Conservation (phyloP, 1,139 yeast species). For the Scheffersomyces insectosa region DNA sequence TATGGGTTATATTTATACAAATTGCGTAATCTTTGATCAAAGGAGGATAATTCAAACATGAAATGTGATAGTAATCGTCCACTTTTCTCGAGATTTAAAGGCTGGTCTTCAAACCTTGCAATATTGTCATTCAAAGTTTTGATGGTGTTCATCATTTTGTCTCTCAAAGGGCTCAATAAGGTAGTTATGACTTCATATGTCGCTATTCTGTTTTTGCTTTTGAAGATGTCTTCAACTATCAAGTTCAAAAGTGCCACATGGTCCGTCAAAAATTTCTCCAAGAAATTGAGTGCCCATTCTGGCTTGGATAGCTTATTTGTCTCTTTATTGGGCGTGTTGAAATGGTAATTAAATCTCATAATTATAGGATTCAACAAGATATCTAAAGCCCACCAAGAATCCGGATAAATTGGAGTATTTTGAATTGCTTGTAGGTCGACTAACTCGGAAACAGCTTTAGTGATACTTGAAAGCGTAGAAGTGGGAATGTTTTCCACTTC, state of each 20-base stretch:
- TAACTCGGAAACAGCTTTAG: constrained; percentile 16
- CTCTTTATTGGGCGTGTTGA: constrained; percentile 53
- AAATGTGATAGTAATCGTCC: constrained; percentile 61
- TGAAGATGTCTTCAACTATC: constrained; percentile 32
- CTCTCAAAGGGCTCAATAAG: constrained; percentile 50
- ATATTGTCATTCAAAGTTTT: constrained; percentile 30
- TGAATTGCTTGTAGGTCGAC: constrained; percentile 40
- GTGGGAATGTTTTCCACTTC: not conserved
- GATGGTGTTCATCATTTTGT: constrained; percentile 40
- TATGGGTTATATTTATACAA: constrained; percentile 59
- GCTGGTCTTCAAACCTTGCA: constrained; percentile 14
- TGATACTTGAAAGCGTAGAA: not conserved
- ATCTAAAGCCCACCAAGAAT: constrained; percentile 60
- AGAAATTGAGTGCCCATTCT: constrained; percentile 71
- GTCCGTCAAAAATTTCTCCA: constrained; percentile 51
- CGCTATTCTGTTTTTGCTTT: constrained; percentile 28
- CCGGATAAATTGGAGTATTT: constrained; percentile 37
- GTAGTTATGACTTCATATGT: constrained; percentile 58
- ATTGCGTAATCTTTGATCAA: constrained; percentile 56
- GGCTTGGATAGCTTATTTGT: constrained; percentile 77
- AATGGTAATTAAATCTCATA: constrained; percentile 72
- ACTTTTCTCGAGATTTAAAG: constrained; percentile 33
- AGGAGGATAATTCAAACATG: constrained; percentile 57
- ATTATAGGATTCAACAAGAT: constrained; percentile 57
- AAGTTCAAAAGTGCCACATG: constrained; percentile 38